Conservation (phyloP, 73 alveolate species). For the Paramecium caudatum region DNA sequence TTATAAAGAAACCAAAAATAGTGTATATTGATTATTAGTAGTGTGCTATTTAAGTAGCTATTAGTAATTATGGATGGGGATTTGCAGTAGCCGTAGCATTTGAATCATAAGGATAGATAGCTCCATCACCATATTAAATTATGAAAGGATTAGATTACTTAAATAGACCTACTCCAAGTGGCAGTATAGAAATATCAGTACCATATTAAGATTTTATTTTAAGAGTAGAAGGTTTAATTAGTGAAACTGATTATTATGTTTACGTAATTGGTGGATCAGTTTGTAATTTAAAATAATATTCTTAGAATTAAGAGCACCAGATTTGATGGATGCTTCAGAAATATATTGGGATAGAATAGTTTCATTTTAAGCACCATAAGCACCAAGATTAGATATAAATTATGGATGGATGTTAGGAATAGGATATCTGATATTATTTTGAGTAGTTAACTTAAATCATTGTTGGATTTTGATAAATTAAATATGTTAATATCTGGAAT, state of each 20-base stretch:
- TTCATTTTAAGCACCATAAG: not conserved
- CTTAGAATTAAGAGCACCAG: conserved; percentile 18
- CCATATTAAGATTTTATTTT: conserved; percentile 65
- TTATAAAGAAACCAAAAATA: conserved; percentile 42
- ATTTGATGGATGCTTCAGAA: conserved; percentile 63
- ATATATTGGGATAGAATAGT: not conserved
- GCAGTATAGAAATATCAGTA: conserved; percentile 53
- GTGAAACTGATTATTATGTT: conserved; percentile 64
- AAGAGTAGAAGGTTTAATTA: conserved; percentile 23
- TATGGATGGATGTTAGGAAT: not conserved
- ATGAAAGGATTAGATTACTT: conserved; percentile 69
- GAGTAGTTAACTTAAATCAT: not conserved
- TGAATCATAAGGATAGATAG: conserved; percentile 1
- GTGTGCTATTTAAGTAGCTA: conserved; percentile 48
- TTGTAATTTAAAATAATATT: not conserved
- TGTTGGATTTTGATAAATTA: conserved; percentile 10
- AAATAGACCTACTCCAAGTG: conserved; percentile 71
- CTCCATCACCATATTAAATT: conserved; percentile 72
- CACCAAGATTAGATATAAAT: not conserved
- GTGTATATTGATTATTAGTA: conserved; percentile 45
- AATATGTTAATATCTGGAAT: conserved; percentile 65
- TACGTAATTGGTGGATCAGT: conserved; percentile 73
- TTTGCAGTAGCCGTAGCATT: conserved; percentile 65
- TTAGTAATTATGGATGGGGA: conserved; percentile 74
- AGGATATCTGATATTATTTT: not conserved